Conservation (phyloP, 306 rosid species). For the Prunus armeniaca region DNA sequence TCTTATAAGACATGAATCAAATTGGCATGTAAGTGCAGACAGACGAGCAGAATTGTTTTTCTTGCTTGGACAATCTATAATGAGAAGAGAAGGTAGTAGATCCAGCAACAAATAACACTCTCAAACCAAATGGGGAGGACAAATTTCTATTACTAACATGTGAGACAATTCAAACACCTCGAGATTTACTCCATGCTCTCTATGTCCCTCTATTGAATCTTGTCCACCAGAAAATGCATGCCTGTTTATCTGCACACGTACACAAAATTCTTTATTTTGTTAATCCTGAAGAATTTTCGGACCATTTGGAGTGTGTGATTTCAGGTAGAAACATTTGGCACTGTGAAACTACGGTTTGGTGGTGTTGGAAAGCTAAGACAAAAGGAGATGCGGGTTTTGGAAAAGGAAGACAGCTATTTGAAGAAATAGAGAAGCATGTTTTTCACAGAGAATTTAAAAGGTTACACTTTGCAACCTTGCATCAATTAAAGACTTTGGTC, state of each 20-base stretch:
- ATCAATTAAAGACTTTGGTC: too few species aligned
- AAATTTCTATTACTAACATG: background rate
- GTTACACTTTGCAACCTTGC: too few species aligned
- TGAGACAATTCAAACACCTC: constrained; percentile 44
- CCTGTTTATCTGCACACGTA: constrained; percentile 61
- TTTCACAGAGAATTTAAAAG: too few species aligned
- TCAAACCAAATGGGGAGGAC: background rate
- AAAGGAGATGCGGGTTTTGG: background rate
- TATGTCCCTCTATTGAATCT: constrained; percentile 86
- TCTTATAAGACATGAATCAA: background rate
- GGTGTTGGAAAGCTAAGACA: background rate
- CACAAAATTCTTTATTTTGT: constrained; percentile 5
- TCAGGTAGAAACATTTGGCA: background rate
- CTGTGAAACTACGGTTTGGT: background rate
- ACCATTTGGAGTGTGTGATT: background rate
- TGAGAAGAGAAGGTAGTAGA: background rate
- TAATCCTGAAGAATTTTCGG: background rate
- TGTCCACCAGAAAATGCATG: constrained; percentile 95
- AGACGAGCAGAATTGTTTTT: background rate
- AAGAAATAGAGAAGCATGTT: too few species aligned
- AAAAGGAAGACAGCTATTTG: background rate
- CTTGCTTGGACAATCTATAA: background rate
- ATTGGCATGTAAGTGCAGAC: background rate
- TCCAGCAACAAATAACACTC: background rate
- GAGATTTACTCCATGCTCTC: constrained; percentile 81